Base-by-base conservation (phyloP, 2,329 filamentous ascomycete genomes). In the Monosporascus sp. region DNA sequence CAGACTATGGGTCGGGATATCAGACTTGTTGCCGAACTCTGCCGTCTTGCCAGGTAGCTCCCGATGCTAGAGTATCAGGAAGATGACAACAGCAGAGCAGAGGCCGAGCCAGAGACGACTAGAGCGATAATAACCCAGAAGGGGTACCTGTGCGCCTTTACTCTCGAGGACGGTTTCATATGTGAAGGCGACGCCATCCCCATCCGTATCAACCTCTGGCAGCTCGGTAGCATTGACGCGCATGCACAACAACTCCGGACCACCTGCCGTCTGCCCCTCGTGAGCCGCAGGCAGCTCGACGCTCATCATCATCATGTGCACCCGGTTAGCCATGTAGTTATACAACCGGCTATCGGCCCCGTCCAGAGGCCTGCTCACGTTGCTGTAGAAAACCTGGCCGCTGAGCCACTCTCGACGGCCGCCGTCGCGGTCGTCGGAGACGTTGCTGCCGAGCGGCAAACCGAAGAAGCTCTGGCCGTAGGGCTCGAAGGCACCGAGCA, bases 221-320 rank as follows among this genome's bases (percentile, higher is more conserved):
- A 47, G 7, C 52, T 57, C 38, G 52, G 54, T 48, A 41, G n/a
- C 14, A 20, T 44, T 44, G 41, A 44, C 41, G 18, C 41, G 41
- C 41, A 44, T 44, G 41, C 41, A 44, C 20, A 44, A 24, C 11
- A 39, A 18, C 20, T 44, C 41, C n/a, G 41, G 41, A 17, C n/a
- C 18, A 20, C 41, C 41, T 6, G 5, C 11, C 18, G 20, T 20
- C 18, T 6, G 17, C 41, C n/a, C 41, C n/a, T 44, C 20, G 17
- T 2, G 5, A 44, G 20, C 6, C 20, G 17, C 6, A 44, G n/a
- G 20, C n/a, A 18, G 20, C 11, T 44, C 11, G 7, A 44, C 41
- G 18, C 20, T 44, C 6, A 44, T 22, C 41, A 44, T 15, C 6
- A 44, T 18, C 18, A 11, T 22, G 6, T 22, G 41, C 11, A 44